Evolutionary conservation across 2,329 filamentous ascomycete species (phyloP), one percentile per base, ranked within the genome.

Genomic region (Colletotrichum eleusines): DNA sequence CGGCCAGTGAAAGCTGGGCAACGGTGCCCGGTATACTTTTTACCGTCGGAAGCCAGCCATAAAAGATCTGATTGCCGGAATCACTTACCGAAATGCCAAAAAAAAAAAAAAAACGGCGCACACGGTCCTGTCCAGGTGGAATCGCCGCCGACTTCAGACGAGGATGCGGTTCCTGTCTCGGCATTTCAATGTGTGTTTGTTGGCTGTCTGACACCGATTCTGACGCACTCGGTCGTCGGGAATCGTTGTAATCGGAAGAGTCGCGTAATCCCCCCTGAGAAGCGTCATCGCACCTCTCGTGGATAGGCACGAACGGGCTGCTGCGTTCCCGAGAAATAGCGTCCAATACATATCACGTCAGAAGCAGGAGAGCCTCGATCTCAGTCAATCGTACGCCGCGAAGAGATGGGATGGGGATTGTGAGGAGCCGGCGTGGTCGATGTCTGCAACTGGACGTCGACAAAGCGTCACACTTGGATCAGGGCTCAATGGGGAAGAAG

Each of bases 341-440:
- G 2, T 35, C 64, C 60, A 40, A 38, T 31, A 11, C 5, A 9
- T 28, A 20, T 50, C 23, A 23, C 31, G 11, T 7, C 3, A 5
- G 16, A 18, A 33, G 23, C 9, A 16, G n/a, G 18, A 28, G 35
- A 63, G 5, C 7, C 1, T 55, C 6, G 18, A 28, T 18, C 38
- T 7, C 31, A 16, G 31, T 54, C 33, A 40, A 38, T 48, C 28
- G 48, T 28, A 14, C 5, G 4, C 26, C 7, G 9, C 2, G 16
- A 5, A n/a, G 14, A 55, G 38, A 63, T 48, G 18, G 18, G 53
- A 38, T 55, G n/a, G 48, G 64, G 40, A 61, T 31, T 55, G 40
- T 63, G 48, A n/a, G 46, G 58, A 46, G n/a, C 18, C 33, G 40
- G 48, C 28, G 38, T 48, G 1, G 64, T 26, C 31, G 31, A 14